A percentile compares a stretch with the other conserved stretches of the same genome.
These are phyloP conservation scores for Paecilomyces sp. DNA, from an alignment of 2,329 filamentous ascomycete species.

Conservation along the genomic window DNA sequence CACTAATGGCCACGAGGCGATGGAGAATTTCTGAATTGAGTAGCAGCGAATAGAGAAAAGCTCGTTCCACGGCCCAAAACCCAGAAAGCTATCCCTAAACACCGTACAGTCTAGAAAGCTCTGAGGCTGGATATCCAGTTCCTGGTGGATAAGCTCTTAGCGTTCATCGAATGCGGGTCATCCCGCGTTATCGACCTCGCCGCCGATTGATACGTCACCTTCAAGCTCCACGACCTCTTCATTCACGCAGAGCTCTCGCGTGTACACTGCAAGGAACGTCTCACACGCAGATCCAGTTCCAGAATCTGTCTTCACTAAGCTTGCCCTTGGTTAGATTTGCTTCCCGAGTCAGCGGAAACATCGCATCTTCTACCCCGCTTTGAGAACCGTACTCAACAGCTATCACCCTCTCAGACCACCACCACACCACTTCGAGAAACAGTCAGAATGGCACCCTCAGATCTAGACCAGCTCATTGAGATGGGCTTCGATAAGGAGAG, in stretches of 20 bases:
- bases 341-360: not conserved
- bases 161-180: slow-evolving; percentile 2
- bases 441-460: slow-evolving; percentile 36
- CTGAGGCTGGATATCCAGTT: not conserved
- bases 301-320: not conserved
- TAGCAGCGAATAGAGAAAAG: not conserved
- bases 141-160: slow-evolving; percentile 2
- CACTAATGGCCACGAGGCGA: not conserved
- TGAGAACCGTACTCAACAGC: not conserved
- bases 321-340: not conserved
- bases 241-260: not conserved
- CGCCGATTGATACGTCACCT: slow-evolving; percentile 23
- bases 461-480: slow-evolving; percentile 55
- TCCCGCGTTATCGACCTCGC: slow-evolving; percentile 15
- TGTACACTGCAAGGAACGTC: not conserved
- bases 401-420: not conserved
- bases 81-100: not conserved
- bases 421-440: not conserved
- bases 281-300: not conserved
- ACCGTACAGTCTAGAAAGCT: not conserved
- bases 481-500: slow-evolving; percentile 78
- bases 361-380: slow-evolving; percentile 1
- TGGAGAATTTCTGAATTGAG: not conserved
- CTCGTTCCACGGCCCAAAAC: not conserved
- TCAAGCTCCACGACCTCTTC: slow-evolving; percentile 10